These are phyloP conservation scores for Nadsonia commutata DNA, from an alignment of 1,139 yeast genomes.

Conservation along the genomic window DNA sequence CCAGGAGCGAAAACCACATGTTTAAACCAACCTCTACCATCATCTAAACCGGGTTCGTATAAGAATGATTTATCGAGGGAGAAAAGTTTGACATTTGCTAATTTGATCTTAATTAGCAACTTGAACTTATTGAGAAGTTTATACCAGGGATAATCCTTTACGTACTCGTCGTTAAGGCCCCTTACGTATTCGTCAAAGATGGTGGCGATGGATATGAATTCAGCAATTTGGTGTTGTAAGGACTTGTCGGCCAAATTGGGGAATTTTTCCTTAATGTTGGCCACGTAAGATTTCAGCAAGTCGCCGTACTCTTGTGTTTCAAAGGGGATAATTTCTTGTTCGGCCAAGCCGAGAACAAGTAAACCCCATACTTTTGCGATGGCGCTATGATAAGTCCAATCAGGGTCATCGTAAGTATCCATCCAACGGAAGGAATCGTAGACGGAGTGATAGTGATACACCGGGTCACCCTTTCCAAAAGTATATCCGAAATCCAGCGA, in stretches of 20 bases:
- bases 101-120: conserved; percentile 18
- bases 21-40: conserved; percentile 67
- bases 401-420: conserved; percentile 43
- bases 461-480: conserved; percentile 29
- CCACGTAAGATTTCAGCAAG: conserved; percentile 22
- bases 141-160: conserved; percentile 21
- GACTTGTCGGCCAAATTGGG: neutral
- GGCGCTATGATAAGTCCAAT: conserved; percentile 39
- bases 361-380: conserved; percentile 39
- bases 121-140: conserved; percentile 18
- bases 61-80: conserved; percentile 48
- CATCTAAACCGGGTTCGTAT: conserved; percentile 44
- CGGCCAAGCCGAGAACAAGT: conserved; percentile 32
- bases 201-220: conserved; percentile 13
- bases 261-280: conserved; percentile 11
- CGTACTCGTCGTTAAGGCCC: conserved; percentile 16
- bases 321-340: conserved; percentile 31
- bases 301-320: conserved; percentile 30
- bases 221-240: conserved; percentile 15
- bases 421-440: conserved; percentile 60
- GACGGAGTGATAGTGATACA: conserved; percentile 57
- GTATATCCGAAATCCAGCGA: conserved; percentile 44
- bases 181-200: conserved; percentile 19
- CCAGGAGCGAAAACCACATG: conserved; percentile 79
- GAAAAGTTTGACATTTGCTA: conserved; percentile 22